Evolutionary conservation across 1,139 yeast genomes (phyloP).

Genomic region (Taphrina deformans): DNA sequence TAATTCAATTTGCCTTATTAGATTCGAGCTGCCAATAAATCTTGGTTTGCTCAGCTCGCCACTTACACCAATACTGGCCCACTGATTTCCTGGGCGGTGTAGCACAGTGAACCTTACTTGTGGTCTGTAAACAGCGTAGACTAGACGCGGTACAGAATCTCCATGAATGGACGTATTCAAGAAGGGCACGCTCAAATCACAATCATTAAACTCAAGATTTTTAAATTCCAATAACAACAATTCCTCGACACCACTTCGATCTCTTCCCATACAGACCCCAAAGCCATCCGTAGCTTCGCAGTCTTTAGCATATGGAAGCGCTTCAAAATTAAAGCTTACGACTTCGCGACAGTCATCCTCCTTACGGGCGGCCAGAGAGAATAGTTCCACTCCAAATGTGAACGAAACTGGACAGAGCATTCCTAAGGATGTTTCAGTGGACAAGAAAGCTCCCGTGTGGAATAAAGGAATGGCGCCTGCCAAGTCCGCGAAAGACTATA

Average conservation of each 20-base stretch:
- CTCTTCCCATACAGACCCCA: slow-evolving; percentile 7
- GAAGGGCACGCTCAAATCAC: slow-evolving; percentile 23
- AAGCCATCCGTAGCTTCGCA: background rate
- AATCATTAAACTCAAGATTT: slow-evolving; percentile 24
- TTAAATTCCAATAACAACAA: slow-evolving; percentile 10
- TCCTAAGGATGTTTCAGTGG: background rate
- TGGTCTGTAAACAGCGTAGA: background rate
- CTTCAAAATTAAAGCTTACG: slow-evolving; percentile 27
- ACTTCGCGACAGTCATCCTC: slow-evolving; percentile 16
- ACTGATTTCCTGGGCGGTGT: background rate
- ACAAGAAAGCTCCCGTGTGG: slow-evolving; percentile 31
- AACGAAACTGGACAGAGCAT: background rate
- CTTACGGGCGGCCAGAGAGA: slow-evolving; percentile 5
- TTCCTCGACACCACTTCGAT: slow-evolving; percentile 5
- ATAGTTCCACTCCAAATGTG: background rate
- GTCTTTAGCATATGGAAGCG: background rate
- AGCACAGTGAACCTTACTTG: background rate
- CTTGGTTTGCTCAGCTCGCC: background rate
- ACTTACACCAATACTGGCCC: too few species aligned
- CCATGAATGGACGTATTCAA: slow-evolving; percentile 25
- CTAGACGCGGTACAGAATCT: background rate
- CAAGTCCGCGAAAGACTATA: slow-evolving; percentile 27
- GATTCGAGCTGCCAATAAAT: background rate
- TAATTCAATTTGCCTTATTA: background rate
- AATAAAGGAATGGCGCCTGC: slow-evolving; percentile 22